phyloP scores from a whole-genome alignment of 2,329 filamentous ascomycete species.

The Malbranchea cinnamomea region DNA sequence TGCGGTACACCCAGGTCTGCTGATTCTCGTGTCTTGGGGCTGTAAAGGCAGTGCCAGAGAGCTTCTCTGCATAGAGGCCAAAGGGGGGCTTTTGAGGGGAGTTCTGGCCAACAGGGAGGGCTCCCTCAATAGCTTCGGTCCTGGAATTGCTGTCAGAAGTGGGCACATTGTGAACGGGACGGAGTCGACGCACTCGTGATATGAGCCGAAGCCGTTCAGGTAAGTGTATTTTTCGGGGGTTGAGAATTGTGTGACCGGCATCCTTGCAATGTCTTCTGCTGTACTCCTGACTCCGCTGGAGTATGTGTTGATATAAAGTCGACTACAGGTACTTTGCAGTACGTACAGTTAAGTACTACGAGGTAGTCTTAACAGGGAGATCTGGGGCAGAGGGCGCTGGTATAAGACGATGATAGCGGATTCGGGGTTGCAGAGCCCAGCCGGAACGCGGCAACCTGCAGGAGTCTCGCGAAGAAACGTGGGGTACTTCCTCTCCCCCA shows the following conservation, averaged over 20 bases:
- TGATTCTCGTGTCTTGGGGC: slow-evolving; percentile 53
- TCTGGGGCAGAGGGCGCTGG: too few species aligned
- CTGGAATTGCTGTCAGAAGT: slow-evolving; percentile 28
- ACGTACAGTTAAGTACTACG: too few species aligned
- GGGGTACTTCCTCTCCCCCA: too few species aligned
- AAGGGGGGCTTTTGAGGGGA: slow-evolving; percentile 66
- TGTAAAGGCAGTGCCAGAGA: slow-evolving; percentile 58
- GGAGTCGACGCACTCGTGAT: slow-evolving; percentile 51
- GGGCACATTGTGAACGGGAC: neutral
- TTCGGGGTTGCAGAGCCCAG: too few species aligned
- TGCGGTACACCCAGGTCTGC: slow-evolving; percentile 59
- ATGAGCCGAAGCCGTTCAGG: slow-evolving; percentile 61
- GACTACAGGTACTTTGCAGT: too few species aligned
- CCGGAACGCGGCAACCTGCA: too few species aligned
- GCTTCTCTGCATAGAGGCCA: slow-evolving; percentile 70
- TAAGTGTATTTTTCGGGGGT: slow-evolving; percentile 58
- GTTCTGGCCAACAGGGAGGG: slow-evolving; percentile 62
- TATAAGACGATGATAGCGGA: too few species aligned
- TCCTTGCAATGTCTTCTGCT: slow-evolving; percentile 22
- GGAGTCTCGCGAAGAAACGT: too few species aligned
- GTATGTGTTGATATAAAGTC: too few species aligned
- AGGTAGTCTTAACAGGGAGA: too few species aligned
- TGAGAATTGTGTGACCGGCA: slow-evolving; percentile 51
- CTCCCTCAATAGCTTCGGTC: slow-evolving; percentile 59
- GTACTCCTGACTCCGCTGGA: too few species aligned